These are phyloP conservation scores for Alternaria triticimaculans DNA, from an alignment of 2,329 filamentous ascomycete genomes.

Conservation along the genomic window DNA sequence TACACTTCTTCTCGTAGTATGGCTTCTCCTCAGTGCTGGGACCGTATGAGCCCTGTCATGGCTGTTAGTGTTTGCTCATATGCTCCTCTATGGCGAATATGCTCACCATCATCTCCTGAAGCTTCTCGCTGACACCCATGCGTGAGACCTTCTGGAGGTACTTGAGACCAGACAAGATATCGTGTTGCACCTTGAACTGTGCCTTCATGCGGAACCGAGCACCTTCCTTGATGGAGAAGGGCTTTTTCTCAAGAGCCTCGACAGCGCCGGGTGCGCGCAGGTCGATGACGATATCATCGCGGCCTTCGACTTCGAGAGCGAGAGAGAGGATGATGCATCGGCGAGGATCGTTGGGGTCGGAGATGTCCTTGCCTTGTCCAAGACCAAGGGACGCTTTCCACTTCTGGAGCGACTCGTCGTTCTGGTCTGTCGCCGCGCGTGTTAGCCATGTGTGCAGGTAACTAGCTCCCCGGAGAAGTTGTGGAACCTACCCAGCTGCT, in stretches of 20 bases:
- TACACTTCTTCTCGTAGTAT: conserved; percentile 90
- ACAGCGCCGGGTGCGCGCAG: conserved; percentile 77
- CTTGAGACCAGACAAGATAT: conserved; percentile 93
- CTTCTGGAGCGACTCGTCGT: conserved; percentile 93
- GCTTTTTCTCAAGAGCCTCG: conserved; percentile 81
- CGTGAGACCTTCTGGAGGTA: conserved; percentile 95
- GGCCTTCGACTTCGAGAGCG: conserved; percentile 83
- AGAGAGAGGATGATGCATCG: conserved; percentile 94
- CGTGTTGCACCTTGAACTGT: conserved; percentile 93
- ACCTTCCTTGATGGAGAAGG: conserved; percentile 97
- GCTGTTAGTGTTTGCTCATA: conserved; percentile 15
- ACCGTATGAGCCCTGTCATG: conserved; percentile 79
- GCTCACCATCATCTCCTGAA: conserved; percentile 95
- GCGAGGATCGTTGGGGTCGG: conserved; percentile 74
- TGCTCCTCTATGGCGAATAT: not conserved
- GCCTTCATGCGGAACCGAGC: conserved; percentile 93
- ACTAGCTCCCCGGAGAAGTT: not conserved
- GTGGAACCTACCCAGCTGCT: conserved; percentile 79
- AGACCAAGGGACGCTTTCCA: conserved; percentile 98
- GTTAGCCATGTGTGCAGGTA: conserved; percentile 7
- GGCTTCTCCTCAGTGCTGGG: conserved; percentile 90
- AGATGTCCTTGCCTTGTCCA: conserved; percentile 62
- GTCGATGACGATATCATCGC: conserved; percentile 86
- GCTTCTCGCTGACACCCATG: conserved; percentile 87
- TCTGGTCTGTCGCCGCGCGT: conserved; percentile 58